Evolutionary conservation across 2,329 filamentous ascomycete species (phyloP).

Genomic region (Zymoseptoria passerinii): DNA sequence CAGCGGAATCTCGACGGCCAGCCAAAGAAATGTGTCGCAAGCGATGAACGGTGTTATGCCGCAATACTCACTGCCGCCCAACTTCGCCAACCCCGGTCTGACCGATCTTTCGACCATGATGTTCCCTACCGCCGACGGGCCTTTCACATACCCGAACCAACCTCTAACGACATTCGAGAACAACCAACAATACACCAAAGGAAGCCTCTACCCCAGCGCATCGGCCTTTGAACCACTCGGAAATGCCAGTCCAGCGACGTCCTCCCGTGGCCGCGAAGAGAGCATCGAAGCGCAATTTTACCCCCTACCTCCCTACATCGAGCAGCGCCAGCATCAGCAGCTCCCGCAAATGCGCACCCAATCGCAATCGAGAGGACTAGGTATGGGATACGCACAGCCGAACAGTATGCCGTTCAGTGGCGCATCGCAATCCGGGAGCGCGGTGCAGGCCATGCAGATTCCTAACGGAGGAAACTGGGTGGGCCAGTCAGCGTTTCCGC

Average conservation of each 20-base stretch:
- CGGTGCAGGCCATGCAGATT: slow-evolving; percentile 11
- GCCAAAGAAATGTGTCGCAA: slow-evolving; percentile 14
- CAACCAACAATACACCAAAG: slow-evolving; percentile 31
- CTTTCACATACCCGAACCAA: slow-evolving; percentile 71
- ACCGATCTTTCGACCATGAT: slow-evolving; percentile 69
- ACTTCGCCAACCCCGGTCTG: slow-evolving; percentile 39
- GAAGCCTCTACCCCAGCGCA: slow-evolving; percentile 9
- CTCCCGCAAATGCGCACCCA: slow-evolving; percentile 6
- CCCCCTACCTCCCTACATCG: slow-evolving; percentile 62
- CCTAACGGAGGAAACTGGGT: slow-evolving; percentile 11
- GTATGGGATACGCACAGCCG: slow-evolving; percentile 7
- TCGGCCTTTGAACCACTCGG: slow-evolving; percentile 10
- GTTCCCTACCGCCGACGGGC: slow-evolving; percentile 63
- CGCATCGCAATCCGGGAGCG: slow-evolving; percentile 10
- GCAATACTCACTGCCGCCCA: slow-evolving; percentile 19
- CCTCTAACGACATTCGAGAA: slow-evolving; percentile 54
- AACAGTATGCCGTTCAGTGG: slow-evolving; percentile 16
- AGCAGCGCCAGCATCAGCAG: slow-evolving; percentile 38
- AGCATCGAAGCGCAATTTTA: slow-evolving; percentile 68
- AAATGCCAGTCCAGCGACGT: slow-evolving; percentile 7
- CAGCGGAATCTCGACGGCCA: slow-evolving; percentile 7
- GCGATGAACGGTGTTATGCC: slow-evolving; percentile 14
- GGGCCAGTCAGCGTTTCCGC: slow-evolving; percentile 20
- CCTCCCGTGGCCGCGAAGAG: slow-evolving; percentile 33
- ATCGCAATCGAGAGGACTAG: slow-evolving; percentile 16